A percentile compares a stretch with the other conserved stretches of the same genome.
These are phyloP conservation scores for Metschnikowia dekortorum DNA, from an alignment of 805 yeast species.

Conservation along the genomic window DNA sequence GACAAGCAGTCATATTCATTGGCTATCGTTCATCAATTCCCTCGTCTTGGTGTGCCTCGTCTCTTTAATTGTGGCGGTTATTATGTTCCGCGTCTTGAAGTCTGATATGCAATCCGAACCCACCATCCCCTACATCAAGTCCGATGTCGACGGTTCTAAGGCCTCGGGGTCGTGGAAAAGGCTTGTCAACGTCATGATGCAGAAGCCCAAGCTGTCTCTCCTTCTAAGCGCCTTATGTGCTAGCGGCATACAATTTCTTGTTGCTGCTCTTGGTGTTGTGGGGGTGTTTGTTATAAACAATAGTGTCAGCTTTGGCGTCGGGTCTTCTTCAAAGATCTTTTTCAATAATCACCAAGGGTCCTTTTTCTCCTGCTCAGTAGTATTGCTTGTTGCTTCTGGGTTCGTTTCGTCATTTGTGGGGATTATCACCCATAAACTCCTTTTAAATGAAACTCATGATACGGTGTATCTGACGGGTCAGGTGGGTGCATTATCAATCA, in stretches of 20 bases:
- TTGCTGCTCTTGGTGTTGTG: slow-evolving; percentile 61
- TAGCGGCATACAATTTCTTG: slow-evolving; percentile 68
- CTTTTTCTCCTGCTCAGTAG: slow-evolving; percentile 54
- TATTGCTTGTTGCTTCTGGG: slow-evolving; percentile 65
- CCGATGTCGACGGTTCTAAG: slow-evolving; percentile 1
- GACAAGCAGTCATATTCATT: slow-evolving; percentile 53
- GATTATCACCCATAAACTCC: slow-evolving; percentile 54
- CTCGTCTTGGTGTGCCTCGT: slow-evolving; percentile 58
- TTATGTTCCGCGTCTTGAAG: slow-evolving; percentile 52
- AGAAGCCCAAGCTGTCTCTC: slow-evolving; percentile 46
- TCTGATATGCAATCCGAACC: slow-evolving; percentile 43
- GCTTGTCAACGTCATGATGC: slow-evolving; percentile 50
- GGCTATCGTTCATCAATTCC: slow-evolving; percentile 74
- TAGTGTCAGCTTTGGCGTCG: slow-evolving; percentile 20
- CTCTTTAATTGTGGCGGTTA: slow-evolving; percentile 60
- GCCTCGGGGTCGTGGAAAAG: slow-evolving; percentile 43
- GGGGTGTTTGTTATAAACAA: slow-evolving; percentile 43
- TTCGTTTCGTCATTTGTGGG: slow-evolving; percentile 72
- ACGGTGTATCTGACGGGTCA: slow-evolving; percentile 23
- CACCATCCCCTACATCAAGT: slow-evolving; percentile 10
- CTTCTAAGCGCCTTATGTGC: slow-evolving; percentile 57
- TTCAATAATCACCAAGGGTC: slow-evolving; percentile 68
- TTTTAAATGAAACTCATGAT: slow-evolving; percentile 34
- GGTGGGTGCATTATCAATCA: slow-evolving; percentile 19
- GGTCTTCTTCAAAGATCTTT: slow-evolving; percentile 45